Base-by-base conservation (phyloP, 2,329 filamentous ascomycete genomes). In the Fusarium anguioides region DNA sequence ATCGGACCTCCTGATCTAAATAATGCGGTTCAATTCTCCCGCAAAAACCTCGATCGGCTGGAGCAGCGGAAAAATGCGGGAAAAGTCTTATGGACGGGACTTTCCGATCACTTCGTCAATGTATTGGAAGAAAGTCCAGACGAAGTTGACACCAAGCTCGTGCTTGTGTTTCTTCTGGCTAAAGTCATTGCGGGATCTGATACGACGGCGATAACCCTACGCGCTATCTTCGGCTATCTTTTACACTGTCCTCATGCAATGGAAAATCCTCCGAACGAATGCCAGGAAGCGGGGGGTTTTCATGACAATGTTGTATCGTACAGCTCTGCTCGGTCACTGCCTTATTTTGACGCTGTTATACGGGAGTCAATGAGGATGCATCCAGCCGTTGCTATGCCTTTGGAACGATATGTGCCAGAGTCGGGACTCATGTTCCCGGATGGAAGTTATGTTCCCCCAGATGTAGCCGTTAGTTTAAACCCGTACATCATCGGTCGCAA, bases 351-450 rank as follows among this genome's bases (percentile, higher is more conserved):
- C 31, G 82, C 84, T 0, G 79, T 83, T 4, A 75, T 86, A 18
- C 80, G 80, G 21, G 84, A 87, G 71, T 76, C 80, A 2, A 76
- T 82, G 66, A 79, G 84, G 8, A 71, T 85, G 5, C 80, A 84
- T 52, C 81, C 83, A 1, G 78, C 77, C 4, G 75, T 83, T 5
- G 79, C 78, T 6, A 76, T 84, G 64, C 65, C 79, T 0, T 75
- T 85, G 2, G 81, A 84, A 60, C 81, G 84, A 1, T 69, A 81
- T 14, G 82, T 84, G 2, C 82, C 83, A 5, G 51, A 62, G 4
- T 70, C 68, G 4, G 81, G 81, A 7, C 64, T 79, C 5, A 75
- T 59, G 4, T 69, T 80, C 2, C 72, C 74, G 3, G 70, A 78
- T 18, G 77, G 77, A 5, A 41, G 67, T 2, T 66, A 75, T 17